These are phyloP conservation scores for Leccinum subgranulosum DNA, from an alignment of 768 basidiomycete genomes.

Conservation along the genomic window DNA sequence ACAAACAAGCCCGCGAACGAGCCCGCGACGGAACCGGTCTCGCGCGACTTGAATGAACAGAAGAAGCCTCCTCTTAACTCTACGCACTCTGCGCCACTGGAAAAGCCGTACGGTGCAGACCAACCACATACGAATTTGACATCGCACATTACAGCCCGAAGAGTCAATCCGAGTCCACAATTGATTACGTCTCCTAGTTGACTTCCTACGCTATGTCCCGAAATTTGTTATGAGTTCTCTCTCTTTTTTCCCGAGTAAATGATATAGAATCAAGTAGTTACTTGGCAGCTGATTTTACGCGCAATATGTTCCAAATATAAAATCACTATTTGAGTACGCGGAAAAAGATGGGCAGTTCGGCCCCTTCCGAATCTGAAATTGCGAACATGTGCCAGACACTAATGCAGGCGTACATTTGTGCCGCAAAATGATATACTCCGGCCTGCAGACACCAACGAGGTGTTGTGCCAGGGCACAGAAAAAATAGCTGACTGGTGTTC, in stretches of 20 bases:
- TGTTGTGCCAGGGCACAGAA: neutral
- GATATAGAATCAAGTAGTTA: neutral
- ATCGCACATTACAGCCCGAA: no score
- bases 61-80: neutral
- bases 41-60: no score
- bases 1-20: neutral
- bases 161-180: no score
- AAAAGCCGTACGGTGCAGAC: no score
- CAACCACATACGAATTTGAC: no score
- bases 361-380: neutral
- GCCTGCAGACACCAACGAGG: slow-evolving; percentile 20
- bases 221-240: neutral
- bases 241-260: neutral
- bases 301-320: no score
- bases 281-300: neutral
- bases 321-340: no score
- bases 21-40: no score
- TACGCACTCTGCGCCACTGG: no score
- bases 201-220: neutral
- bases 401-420: neutral
- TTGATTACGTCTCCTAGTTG: neutral
- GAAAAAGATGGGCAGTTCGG: no score
- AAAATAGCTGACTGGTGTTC: neutral
- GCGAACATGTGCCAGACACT: neutral
- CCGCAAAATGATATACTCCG: slow-evolving; percentile 1